phyloP scores from a whole-genome alignment of 1,284 basidiomycete species.

The Sanghuangporus baumii region DNA sequence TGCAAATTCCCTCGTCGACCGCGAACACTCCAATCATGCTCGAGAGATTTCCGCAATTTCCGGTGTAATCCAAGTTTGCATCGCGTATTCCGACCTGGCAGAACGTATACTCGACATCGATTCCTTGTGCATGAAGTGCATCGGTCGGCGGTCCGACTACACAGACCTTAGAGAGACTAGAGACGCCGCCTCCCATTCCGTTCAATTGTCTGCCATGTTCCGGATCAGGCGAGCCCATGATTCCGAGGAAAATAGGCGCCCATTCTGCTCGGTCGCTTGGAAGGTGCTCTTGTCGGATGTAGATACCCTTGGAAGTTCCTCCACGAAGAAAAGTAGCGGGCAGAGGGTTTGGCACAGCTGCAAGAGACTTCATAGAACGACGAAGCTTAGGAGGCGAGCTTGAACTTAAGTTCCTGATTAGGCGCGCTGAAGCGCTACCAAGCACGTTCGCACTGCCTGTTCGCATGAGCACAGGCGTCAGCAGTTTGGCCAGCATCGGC shows the following conservation, averaged over 20 bases:
- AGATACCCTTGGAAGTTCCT: conserved; percentile 78
- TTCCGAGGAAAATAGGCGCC: conserved; percentile 58
- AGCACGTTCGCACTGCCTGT: background rate
- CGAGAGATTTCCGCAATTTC: conserved; percentile 67
- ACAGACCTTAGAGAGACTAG: conserved; percentile 76
- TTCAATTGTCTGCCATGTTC: conserved; percentile 71
- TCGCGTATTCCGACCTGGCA: conserved; percentile 54
- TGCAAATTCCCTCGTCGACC: conserved; percentile 52
- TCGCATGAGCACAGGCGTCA: background rate
- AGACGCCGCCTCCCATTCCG: conserved; percentile 79
- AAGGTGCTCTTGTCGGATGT: conserved; percentile 48
- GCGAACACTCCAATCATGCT: conserved; percentile 66
- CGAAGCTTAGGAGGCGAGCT: background rate
- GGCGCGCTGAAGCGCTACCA: background rate
- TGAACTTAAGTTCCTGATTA: background rate
- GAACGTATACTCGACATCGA: conserved; percentile 65
- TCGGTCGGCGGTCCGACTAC: conserved; percentile 51
- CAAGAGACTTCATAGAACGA: background rate
- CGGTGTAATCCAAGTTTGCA: conserved; percentile 51
- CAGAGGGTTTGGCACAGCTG: conserved; percentile 34
- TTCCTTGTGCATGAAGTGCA: conserved; percentile 32
- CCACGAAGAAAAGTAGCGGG: conserved; percentile 63
- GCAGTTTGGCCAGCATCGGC: background rate
- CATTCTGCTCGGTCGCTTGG: conserved; percentile 46
- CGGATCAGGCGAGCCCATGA: conserved; percentile 84